Base-by-base conservation (phyloP, 2,329 filamentous ascomycete genomes). In the Dactylellina sp. region DNA sequence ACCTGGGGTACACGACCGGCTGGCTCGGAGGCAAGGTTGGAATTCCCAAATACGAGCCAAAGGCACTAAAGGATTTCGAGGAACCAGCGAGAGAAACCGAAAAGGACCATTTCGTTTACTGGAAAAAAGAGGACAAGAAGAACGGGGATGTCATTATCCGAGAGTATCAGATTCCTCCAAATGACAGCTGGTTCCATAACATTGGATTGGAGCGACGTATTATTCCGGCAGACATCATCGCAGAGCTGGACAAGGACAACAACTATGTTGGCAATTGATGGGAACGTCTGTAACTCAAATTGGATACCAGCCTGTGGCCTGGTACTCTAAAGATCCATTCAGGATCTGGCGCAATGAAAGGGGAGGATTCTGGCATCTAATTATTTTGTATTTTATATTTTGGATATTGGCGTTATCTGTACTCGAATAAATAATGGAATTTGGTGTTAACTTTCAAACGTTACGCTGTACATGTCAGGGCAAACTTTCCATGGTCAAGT, bases 231-330 rank as follows among this genome's bases (percentile, higher is more conserved):
- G 47, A 28, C 32, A 22, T 52, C 14, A 14, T 52, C 2, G 22
- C 14, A 22, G 47, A 52, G 22, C 16, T 52, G 7, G 47, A 52
- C 16, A 35, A 32, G 20, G 47, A 35, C 7, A 52, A 52, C n/a
- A 32, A 52, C 7, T 52, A 52, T 14, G 28, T 16, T 3, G 37
- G 5, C n/a, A 14, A 12, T 12, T 12, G 37, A 6, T 40, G 4
- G 5, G 9, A 14, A 14, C 76, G 81, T 39, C 77, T 80, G 37
- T 40, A 12, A 4, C 9, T 4, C 37, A 40, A 12, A 40, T 12
- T 7, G 37, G 37, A 16, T 40, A 14, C 12, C 37, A 40, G 12
- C 37, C 37, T 14, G 3, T 3, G 37, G 14, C 37, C 12, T 40
- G 37, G 37, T 40, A 40, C n/a, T 40, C 37, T 7, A 16, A 40